Evolutionary conservation across 192 early-diverging fungal genomes (phyloP).

Genomic region (Backusella mclennaniae): DNA sequence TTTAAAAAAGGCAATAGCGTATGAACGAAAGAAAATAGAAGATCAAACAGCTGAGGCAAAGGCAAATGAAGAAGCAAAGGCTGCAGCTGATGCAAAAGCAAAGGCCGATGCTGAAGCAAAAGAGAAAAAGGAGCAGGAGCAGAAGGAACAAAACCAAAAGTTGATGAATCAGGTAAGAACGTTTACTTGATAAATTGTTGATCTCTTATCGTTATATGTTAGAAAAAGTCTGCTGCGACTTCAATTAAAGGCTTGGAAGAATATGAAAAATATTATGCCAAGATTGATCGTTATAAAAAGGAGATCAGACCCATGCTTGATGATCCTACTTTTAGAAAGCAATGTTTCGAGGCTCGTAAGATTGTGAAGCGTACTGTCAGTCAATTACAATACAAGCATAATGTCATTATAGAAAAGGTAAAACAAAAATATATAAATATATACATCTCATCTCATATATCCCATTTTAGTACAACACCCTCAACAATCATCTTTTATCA

Average conservation of each 20-base stretch:
- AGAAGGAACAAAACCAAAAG: background rate
- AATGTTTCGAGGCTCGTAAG: slow-evolving; percentile 25
- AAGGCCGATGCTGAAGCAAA: slow-evolving; percentile 6
- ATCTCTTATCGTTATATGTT: background rate
- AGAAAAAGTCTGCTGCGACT: slow-evolving; percentile 11
- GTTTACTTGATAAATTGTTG: background rate
- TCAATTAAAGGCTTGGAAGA: slow-evolving; percentile 32
- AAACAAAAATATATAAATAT: background rate
- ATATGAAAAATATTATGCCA: slow-evolving; percentile 23
- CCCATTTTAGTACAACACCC: background rate
- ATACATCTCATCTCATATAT: background rate
- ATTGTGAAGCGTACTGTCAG: slow-evolving; percentile 41
- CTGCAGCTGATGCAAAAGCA: slow-evolving; percentile 22
- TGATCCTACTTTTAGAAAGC: slow-evolving; percentile 21
- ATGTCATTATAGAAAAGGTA: slow-evolving; percentile 44
- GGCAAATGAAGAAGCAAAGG: slow-evolving; percentile 8
- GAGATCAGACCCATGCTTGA: slow-evolving; percentile 33
- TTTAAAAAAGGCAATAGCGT: slow-evolving; percentile 9
- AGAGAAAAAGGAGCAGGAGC: slow-evolving; percentile 14
- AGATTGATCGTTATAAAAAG: slow-evolving; percentile 37
- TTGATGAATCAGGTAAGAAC: slow-evolving; percentile 6
- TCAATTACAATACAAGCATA: slow-evolving; percentile 42
- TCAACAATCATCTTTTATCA: background rate
- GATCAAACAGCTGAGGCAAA: slow-evolving; percentile 3
- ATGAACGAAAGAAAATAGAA: slow-evolving; percentile 13